phyloP scores from a whole-genome alignment of 2,329 filamentous ascomycete genomes.

The Exophiala bonariae region DNA sequence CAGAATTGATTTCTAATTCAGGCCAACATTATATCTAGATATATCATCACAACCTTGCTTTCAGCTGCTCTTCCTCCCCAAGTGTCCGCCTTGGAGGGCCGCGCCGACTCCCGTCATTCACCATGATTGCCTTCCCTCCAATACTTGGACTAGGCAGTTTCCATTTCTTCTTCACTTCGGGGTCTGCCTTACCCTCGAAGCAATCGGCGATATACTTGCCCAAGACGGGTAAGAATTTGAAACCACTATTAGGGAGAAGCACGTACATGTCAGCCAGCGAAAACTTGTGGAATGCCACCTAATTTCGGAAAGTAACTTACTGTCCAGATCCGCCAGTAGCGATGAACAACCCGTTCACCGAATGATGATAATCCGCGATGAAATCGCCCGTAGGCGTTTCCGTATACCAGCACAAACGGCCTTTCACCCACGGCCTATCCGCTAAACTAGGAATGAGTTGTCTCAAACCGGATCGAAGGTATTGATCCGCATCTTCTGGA shows the following conservation, averaged over 20 bases:
- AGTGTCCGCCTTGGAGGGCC: constrained; percentile 31
- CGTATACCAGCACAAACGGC: constrained; percentile 73
- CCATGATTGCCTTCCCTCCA: constrained; percentile 17
- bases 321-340: constrained; percentile 54
- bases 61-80: constrained; percentile 27
- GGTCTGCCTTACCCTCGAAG: constrained; percentile 44
- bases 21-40: too few species aligned
- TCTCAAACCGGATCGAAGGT: constrained; percentile 60
- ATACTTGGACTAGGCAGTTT: constrained; percentile 27
- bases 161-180: constrained; percentile 64
- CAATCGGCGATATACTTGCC: constrained; percentile 63
- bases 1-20: too few species aligned
- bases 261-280: neutral
- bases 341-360: constrained; percentile 49
- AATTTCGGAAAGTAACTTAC: constrained; percentile 17
- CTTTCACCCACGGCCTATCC: constrained; percentile 59
- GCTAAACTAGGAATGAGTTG: constrained; percentile 64
- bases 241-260: constrained; percentile 41
- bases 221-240: constrained; percentile 68
- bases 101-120: constrained; percentile 35
- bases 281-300: neutral
- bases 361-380: constrained; percentile 68
- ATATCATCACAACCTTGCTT: too few species aligned
- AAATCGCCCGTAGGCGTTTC: constrained; percentile 72
- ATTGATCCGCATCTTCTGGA: constrained; percentile 57